Conservation (phyloP, 495 filamentous ascomycete species). For the Penicillium macrosclerotiorum region DNA sequence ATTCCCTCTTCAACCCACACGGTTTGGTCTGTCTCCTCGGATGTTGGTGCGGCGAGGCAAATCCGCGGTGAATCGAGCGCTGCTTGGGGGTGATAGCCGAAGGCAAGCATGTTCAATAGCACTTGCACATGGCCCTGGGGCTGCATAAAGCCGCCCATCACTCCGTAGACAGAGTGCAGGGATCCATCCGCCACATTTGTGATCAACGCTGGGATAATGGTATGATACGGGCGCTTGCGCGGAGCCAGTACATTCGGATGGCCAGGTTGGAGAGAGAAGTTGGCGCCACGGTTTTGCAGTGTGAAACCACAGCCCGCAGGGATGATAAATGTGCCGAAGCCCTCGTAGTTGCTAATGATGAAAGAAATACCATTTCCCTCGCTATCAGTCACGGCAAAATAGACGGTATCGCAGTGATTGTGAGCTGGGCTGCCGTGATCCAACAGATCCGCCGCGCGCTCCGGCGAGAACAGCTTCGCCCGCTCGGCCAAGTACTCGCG, state of each 20-base stretch:
- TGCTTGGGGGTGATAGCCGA: constrained; percentile 80
- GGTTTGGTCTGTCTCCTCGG: constrained; percentile 49
- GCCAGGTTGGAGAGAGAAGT: constrained; percentile 63
- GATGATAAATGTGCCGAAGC: constrained; percentile 87
- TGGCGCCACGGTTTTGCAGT: constrained; percentile 88
- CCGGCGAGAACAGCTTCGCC: constrained; percentile 66
- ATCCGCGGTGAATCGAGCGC: constrained; percentile 88
- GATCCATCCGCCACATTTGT: constrained; percentile 70
- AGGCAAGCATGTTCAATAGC: constrained; percentile 83
- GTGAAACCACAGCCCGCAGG: constrained; percentile 84
- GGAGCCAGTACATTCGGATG: constrained; percentile 82
- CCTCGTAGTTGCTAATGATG: constrained; percentile 93
- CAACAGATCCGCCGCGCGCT: constrained; percentile 53
- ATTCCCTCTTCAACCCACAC: constrained; percentile 90
- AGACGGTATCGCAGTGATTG: constrained; percentile 83
- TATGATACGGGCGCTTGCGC: constrained; percentile 92
- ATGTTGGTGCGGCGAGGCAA: constrained; percentile 70
- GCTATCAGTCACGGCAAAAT: constrained; percentile 79
- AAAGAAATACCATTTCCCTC: constrained; percentile 89
- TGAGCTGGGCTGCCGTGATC: constrained; percentile 68
- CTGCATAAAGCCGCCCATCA: constrained; percentile 99
- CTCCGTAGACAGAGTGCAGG: constrained; percentile 83
- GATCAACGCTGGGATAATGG: constrained; percentile 91
- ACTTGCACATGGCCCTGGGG: constrained; percentile 97
- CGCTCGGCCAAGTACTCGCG: constrained; percentile 63